These are phyloP conservation scores for Colletotrichum plurivorum DNA, from an alignment of 2,329 filamentous ascomycete genomes.

Conservation along the genomic window DNA sequence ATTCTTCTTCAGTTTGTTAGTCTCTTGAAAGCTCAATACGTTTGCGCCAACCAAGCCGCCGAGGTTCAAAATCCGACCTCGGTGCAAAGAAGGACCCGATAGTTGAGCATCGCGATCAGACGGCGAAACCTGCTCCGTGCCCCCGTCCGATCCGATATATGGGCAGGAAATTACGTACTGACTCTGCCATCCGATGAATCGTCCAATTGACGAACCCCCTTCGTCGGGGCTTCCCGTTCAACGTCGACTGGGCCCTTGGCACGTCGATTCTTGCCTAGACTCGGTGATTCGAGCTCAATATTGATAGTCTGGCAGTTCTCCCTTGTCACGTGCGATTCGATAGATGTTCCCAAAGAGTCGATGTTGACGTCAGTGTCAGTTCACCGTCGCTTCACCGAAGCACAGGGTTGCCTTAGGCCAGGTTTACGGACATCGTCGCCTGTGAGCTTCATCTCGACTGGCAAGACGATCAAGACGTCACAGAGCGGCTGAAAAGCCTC, in stretches of 20 bases:
- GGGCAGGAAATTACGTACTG: conserved; percentile 11
- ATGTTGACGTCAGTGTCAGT: background rate
- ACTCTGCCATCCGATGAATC: background rate
- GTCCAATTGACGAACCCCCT: no score
- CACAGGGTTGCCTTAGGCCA: background rate
- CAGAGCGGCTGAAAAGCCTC: no score
- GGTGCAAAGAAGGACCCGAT: background rate
- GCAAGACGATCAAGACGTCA: no score
- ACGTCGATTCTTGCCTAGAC: background rate
- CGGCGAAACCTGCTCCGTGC: background rate
- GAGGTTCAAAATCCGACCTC: no score
- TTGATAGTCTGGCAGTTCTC: background rate
- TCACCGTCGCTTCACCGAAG: background rate
- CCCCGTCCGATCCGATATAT: background rate
- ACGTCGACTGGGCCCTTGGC: background rate
- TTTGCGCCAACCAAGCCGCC: background rate
- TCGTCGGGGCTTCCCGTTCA: no score
- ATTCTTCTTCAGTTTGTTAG: no score
- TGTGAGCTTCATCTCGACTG: background rate
- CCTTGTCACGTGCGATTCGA: background rate
- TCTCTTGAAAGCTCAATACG: background rate
- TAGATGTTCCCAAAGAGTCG: background rate
- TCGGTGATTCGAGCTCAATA: background rate
- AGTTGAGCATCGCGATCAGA: background rate
- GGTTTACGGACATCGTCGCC: background rate